Percentiles rank a stretch among this genome's conserved stretches.
These are phyloP conservation scores for Phytophthora syringae DNA, from an alignment of 352 stramenopile genomes.

Conservation along the genomic window DNA sequence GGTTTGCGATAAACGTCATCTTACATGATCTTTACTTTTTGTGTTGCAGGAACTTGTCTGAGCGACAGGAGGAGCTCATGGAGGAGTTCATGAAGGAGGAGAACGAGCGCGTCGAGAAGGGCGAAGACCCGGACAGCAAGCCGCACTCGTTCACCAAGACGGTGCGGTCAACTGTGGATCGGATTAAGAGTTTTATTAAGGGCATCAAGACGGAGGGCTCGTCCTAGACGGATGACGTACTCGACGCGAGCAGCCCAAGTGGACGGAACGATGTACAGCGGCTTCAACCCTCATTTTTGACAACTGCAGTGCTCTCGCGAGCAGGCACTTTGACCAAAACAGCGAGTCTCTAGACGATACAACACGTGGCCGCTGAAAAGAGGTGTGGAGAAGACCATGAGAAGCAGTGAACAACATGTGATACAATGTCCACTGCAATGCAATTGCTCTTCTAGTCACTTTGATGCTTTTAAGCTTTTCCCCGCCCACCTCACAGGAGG, in stretches of 20 bases:
- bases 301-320: slow-evolving; percentile 15
- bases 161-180: slow-evolving; percentile 82
- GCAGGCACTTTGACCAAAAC: slow-evolving; percentile 17
- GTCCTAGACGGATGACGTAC: slow-evolving; percentile 24
- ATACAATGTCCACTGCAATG: slow-evolving; percentile 29
- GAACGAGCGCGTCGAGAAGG: slow-evolving; percentile 65
- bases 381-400: slow-evolving; percentile 5
- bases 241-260: slow-evolving; percentile 4
- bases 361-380: slow-evolving; percentile 16
- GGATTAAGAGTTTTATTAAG: slow-evolving; percentile 92
- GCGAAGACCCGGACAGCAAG: slow-evolving; percentile 79
- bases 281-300: slow-evolving; percentile 28
- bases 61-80: slow-evolving; percentile 96
- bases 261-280: slow-evolving; percentile 19
- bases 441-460: slow-evolving; percentile 22
- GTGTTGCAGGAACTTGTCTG: slow-evolving; percentile 80
- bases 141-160: slow-evolving; percentile 83
- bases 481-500: slow-evolving; percentile 54
- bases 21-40: slow-evolving; percentile 8
- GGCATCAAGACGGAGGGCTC: slow-evolving; percentile 46
- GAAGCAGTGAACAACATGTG: slow-evolving; percentile 22
- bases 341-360: slow-evolving; percentile 30
- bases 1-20: too few relatives aligned
- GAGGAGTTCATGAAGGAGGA: slow-evolving; percentile 95
- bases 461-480: not conserved